phyloP scores from a whole-genome alignment of 176 grass and related monocot species.

The Musa schizocarpa region DNA sequence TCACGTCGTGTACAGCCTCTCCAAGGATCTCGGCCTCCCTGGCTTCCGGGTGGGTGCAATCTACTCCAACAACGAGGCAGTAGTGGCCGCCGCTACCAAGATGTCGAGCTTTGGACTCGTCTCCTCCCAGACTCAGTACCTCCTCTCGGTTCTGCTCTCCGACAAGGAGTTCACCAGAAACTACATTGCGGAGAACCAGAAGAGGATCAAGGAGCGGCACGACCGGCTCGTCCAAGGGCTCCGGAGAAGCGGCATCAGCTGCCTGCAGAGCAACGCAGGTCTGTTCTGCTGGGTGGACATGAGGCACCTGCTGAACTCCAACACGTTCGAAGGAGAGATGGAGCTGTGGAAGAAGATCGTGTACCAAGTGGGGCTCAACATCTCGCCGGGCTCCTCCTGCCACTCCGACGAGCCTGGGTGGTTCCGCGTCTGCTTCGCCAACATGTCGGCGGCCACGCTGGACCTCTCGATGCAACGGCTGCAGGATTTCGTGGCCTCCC shows the following conservation, averaged over 20 bases:
- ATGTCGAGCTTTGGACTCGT: conserved; percentile 16
- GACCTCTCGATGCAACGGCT: neutral
- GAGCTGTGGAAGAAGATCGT: conserved; percentile 11
- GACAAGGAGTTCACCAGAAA: neutral
- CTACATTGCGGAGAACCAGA: conserved; percentile 1
- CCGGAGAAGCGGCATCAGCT: neutral
- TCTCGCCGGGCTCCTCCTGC: conserved; percentile 15
- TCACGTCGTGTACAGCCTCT: conserved; percentile 12
- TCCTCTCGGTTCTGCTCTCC: conserved; percentile 2
- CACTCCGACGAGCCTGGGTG: conserved; percentile 18
- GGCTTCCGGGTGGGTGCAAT: conserved; percentile 16
- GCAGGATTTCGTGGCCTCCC: neutral
- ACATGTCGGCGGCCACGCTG: conserved; percentile 7
- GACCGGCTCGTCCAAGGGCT: neutral
- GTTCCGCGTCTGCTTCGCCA: conserved; percentile 18
- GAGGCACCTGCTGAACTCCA: conserved; percentile 3
- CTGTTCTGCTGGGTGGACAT: conserved; percentile 19
- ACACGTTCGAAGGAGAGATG: conserved; percentile 9
- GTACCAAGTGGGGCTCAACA: conserved; percentile 15
- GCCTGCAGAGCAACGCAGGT: neutral
- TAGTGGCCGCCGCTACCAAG: conserved; percentile 17
- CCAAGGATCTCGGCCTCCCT: conserved; percentile 13
- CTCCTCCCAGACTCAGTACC: conserved; percentile 17
- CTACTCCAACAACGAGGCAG: neutral
- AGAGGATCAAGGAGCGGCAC: conserved; percentile 3